Evolutionary conservation across 192 early-diverging fungal species (phyloP).

Genomic region (Coemansia sp.): DNA sequence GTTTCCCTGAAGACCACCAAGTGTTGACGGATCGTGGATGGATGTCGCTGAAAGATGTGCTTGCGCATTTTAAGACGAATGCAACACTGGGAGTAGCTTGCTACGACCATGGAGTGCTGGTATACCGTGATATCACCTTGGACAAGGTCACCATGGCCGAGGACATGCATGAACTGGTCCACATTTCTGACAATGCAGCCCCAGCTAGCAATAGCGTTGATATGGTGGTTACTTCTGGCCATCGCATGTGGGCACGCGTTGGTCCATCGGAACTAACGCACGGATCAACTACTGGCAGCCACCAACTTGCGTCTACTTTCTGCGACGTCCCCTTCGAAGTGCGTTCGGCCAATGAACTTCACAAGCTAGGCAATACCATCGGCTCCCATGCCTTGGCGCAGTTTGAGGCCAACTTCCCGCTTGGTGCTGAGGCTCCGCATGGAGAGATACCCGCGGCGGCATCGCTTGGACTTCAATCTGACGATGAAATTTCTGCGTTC

Average conservation of each 20-base stretch:
- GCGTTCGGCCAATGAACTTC: conserved; percentile 6
- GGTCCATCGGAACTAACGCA: not conserved
- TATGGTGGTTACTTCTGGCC: conserved; percentile 19
- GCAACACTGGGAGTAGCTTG: conserved; percentile 19
- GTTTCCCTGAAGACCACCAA: conserved; percentile 40
- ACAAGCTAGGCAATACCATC: conserved; percentile 10
- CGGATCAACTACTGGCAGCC: not conserved
- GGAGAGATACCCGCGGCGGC: conserved; percentile 6
- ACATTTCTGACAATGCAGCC: conserved; percentile 12
- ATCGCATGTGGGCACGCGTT: conserved; percentile 28
- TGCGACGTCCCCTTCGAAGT: not conserved
- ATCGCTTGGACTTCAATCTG: conserved; percentile 8
- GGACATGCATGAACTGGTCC: conserved; percentile 20
- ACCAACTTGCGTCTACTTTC: not conserved
- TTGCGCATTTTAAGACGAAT: conserved; percentile 23
- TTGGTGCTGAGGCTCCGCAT: conserved; percentile 1
- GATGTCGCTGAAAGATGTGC: conserved; percentile 29
- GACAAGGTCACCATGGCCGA: conserved; percentile 27
- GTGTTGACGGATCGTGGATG: conserved; percentile 34
- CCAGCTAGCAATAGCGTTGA: conserved; percentile 24
- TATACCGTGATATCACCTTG: conserved; percentile 19
- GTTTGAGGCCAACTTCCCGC: conserved; percentile 22
- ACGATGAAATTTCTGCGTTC: conserved; percentile 17
- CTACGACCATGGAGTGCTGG: conserved; percentile 23
- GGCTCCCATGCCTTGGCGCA: conserved; percentile 19